Evolutionary conservation across 75 land plant species (phyloP).

Genomic region (Adiantum capillusveneris): DNA sequence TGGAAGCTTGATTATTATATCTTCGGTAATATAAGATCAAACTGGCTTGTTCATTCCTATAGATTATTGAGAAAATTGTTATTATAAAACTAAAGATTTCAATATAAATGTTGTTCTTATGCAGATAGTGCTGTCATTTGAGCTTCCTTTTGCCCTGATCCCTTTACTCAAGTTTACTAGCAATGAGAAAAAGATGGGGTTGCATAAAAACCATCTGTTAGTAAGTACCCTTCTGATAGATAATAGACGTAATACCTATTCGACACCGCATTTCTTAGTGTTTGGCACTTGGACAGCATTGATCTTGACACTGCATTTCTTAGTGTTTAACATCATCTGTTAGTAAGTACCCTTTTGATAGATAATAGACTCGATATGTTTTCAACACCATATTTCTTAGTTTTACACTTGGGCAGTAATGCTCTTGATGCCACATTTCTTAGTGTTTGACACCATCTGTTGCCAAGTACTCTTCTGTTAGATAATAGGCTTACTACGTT

Average conservation of each 20-base stretch:
- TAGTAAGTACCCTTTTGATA: neutral
- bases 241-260: neutral
- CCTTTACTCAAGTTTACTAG: conserved; percentile 8
- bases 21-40: conserved; percentile 1
- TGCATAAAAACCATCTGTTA: neutral
- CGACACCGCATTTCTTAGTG: too few relatives aligned
- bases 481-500: neutral
- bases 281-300: too few relatives aligned
- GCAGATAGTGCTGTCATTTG: conserved; percentile 6
- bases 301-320: too few relatives aligned
- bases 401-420: too few relatives aligned
- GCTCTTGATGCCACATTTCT: too few relatives aligned
- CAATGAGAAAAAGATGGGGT: conserved; percentile 5
- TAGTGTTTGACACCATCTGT: neutral
- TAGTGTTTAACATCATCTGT: neutral
- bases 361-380: neutral
- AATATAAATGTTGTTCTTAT: neutral
- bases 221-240: conserved; percentile 1
- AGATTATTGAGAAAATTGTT: too few relatives aligned
- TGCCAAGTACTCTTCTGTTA: neutral
- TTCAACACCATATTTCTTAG: too few relatives aligned
- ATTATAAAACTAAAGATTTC: too few relatives aligned
- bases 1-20: conserved; percentile 9
- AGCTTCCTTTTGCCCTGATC: conserved; percentile 2
- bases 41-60: too few relatives aligned